A percentile compares a stretch with the other conserved stretches of the same genome.
phyloP scores from a whole-genome alignment of 2,329 filamentous ascomycete genomes.

The Fonsecaea multimorphosa region DNA sequence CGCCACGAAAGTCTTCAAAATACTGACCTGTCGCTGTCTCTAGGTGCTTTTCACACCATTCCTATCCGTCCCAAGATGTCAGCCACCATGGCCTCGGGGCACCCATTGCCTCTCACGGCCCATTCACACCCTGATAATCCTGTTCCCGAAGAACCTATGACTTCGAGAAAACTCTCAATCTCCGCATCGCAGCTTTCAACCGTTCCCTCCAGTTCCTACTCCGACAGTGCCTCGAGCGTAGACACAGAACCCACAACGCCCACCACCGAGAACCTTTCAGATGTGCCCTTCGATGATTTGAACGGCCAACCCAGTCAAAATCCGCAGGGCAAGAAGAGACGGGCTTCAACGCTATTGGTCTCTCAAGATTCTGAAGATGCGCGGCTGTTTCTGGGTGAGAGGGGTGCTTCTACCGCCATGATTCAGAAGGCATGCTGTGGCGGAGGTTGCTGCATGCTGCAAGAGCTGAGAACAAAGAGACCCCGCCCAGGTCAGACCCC shows the following conservation, averaged over 20 bases:
- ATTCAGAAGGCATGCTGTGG: constrained; percentile 69
- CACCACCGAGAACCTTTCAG: constrained; percentile 46
- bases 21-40: constrained; percentile 3
- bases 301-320: constrained; percentile 24
- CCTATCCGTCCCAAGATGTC: constrained; percentile 17
- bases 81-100: constrained; percentile 20
- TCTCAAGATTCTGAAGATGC: constrained; percentile 66
- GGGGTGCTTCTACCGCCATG: constrained; percentile 59
- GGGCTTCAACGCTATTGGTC: constrained; percentile 58
- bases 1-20: background rate
- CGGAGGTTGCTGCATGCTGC: constrained; percentile 67
- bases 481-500: constrained; percentile 53
- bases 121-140: constrained; percentile 56
- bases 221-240: constrained; percentile 44
- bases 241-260: constrained; percentile 51
- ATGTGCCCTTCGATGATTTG: constrained; percentile 43
- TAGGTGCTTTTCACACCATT: constrained; percentile 5
- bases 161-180: constrained; percentile 47
- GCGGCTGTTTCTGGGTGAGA: constrained; percentile 61
- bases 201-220: constrained; percentile 43
- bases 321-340: constrained; percentile 45
- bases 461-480: constrained; percentile 58
- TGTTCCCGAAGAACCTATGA: constrained; percentile 55
- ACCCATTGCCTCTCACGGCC: constrained; percentile 40
- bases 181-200: constrained; percentile 45